Evolutionary conservation across 495 filamentous ascomycete genomes (phyloP), one percentile per base, ranked within the genome.

Genomic region (Pseudomonodictys pantanalensis): DNA sequence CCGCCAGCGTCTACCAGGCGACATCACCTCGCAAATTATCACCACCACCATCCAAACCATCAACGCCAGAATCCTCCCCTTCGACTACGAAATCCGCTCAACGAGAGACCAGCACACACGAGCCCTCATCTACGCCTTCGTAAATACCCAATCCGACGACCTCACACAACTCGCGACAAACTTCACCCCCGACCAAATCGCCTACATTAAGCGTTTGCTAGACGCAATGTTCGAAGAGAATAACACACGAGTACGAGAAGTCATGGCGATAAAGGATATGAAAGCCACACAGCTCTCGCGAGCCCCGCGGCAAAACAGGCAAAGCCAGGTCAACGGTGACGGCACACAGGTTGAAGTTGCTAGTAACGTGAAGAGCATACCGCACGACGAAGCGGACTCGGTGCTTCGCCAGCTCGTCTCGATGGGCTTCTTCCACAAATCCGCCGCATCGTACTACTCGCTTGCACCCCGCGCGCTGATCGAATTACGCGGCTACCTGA

Each of bases 171-270:
- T 96, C 23, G 90, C 90, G n/a, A 97, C 93, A 0, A 82, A 79
- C 0, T 85, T 86, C 69, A 77, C 83, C 0, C 74, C 89, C 18
- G 95, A 97, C 56, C 92, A 97, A 74, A 90, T 97, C 32, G 81
- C 88, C 10, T 98, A 87, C 71, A 79, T 97, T 54, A 91, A 95
- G 74, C 77, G 93, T 1, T 69, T 97, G 15, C 83, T 98, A 0
- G 92, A 97, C 71, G 84, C 81, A 60, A 96, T 98, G 85, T 97
- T 97, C 68, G 88, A 91, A 44, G 85, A 79, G 3, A 81, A 91
- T 69, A 97, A 97, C 65, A 90, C 85, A 0, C 75, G 73, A 22
- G 75, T 83, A 1, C 81, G 82, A 56, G 92, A 97, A 72, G 79
- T 90, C 45, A 86, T 95, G 83, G 89, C 87, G 0, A 76, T 96